Conservation (phyloP, 1,284 basidiomycete species). For the Clitocybe nebularis region DNA sequence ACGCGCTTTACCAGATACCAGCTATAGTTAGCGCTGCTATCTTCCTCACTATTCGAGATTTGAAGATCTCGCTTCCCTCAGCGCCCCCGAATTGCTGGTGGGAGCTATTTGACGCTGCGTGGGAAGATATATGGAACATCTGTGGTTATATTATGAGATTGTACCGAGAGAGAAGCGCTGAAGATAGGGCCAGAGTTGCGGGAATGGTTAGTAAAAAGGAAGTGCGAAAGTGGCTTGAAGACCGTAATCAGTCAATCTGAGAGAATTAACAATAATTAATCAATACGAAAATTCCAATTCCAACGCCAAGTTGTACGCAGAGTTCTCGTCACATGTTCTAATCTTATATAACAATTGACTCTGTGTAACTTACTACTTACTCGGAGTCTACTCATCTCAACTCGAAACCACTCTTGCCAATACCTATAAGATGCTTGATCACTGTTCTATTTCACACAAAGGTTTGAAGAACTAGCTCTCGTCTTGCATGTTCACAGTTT, state of each 20-base stretch:
- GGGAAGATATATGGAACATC: slow-evolving; percentile 81
- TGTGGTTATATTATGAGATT: slow-evolving; percentile 78
- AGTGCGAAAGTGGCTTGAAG: slow-evolving; percentile 72
- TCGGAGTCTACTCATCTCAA: neutral
- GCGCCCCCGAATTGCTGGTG: slow-evolving; percentile 74
- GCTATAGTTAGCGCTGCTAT: slow-evolving; percentile 87
- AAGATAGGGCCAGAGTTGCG: slow-evolving; percentile 41
- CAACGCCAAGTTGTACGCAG: no score
- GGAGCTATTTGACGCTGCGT: slow-evolving; percentile 82
- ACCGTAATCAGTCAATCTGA: slow-evolving; percentile 27
- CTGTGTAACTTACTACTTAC: neutral
- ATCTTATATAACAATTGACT: no score
- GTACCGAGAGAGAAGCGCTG: slow-evolving; percentile 49
- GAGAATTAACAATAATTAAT: no score
- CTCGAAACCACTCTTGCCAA: no score
- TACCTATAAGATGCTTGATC: slow-evolving; percentile 19
- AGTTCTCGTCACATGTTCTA: no score
- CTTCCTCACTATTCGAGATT: slow-evolving; percentile 66
- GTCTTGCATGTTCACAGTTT: neutral
- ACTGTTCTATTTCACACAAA: slow-evolving; percentile 23
- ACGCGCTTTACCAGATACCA: slow-evolving; percentile 83
- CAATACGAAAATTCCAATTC: no score
- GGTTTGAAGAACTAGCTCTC: slow-evolving; percentile 11
- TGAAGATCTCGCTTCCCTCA: slow-evolving; percentile 70
- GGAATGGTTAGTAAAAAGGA: slow-evolving; percentile 66